Base-by-base conservation (phyloP, 2,329 filamentous ascomycete species). In the Colletotrichum gloeosporioides region DNA sequence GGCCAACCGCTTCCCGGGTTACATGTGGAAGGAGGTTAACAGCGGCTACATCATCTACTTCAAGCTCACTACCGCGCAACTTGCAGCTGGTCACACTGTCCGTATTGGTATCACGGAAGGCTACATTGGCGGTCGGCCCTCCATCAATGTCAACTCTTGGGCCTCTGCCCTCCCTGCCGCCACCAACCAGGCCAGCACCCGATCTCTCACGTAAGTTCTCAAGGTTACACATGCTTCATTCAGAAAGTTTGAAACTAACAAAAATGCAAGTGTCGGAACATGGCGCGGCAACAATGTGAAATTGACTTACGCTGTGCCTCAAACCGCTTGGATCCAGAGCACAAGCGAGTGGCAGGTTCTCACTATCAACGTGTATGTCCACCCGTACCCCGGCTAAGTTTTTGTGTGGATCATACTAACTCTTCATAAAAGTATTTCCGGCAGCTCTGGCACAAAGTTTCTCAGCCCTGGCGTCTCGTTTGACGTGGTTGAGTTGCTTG, bases 11-110 rank as follows among this genome's bases (percentile, higher is more conserved):
- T 85, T 87, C 79, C 86, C 85, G 0, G 84, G 84, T 3, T 87
- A 87, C 76, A 86, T 87, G 71, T 87, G 85, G 85, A 82, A 83
- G 36, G 85, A 84, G 59, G 73, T 87, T 66, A 87, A 87, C 80
- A 87, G 85, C 78, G 81, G 83, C 62, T 83, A 86, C 67, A 69
- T 87, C 31, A 80, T 87, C 18, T 87, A 87, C 79, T 87, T 87
- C 80, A 82, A 78, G 44, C 78, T 83, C 13, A 81, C 62, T 7
- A 71, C 79, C 32, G 81, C 71, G n/a, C 82, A 84, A 77, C 79
- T 83, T 1, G 73, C 77, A 3, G 59, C 78, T 15, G 79, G 78
- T 8, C 80, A 83, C 71, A 82, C 72, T 2, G 64, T 84, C 36
- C 80, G 82, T 31, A 79, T 84, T 32, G 82, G 82, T 8, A 80